Percentiles rank a stretch among this genome's conserved stretches.
Evolutionary conservation across 2,329 filamentous ascomycete genomes (phyloP).

Genomic region (Chaetomium sp.): DNA sequence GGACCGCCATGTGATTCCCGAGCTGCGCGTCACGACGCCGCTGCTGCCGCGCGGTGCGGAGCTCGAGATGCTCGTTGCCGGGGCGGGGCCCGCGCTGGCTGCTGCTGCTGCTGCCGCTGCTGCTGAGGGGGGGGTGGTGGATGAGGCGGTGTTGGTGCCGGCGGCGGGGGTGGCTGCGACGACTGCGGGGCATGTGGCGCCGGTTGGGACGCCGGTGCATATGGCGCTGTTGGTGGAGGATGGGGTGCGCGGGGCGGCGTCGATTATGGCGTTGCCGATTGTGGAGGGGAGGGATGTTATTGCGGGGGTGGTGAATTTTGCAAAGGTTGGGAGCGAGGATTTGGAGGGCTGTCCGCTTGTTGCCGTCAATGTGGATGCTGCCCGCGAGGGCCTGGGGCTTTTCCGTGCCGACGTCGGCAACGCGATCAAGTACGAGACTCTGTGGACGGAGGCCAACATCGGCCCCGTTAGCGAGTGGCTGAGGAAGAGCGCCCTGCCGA

Average conservation of each 20-base stretch:
- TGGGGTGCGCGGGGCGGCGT: constrained; percentile 68
- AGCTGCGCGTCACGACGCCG: constrained; percentile 65
- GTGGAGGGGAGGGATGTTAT: constrained; percentile 47
- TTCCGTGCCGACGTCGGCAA: constrained; percentile 72
- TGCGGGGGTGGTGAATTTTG: constrained; percentile 59
- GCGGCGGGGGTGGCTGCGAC: constrained; percentile 69
- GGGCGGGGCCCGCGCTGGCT: constrained; percentile 50
- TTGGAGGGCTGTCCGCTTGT: constrained; percentile 56
- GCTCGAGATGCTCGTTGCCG: constrained; percentile 64
- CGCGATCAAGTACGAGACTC: constrained; percentile 69
- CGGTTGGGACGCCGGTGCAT: constrained; percentile 81
- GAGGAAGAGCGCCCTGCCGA: constrained; percentile 48
- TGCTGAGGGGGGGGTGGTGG: constrained; percentile 41
- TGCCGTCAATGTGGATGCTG: constrained; percentile 65
- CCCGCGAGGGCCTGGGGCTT: constrained; percentile 62
- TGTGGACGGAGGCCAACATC: constrained; percentile 74
- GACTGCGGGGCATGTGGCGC: constrained; percentile 63
- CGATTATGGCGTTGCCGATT: constrained; percentile 49
- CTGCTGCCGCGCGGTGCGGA: constrained; percentile 58
- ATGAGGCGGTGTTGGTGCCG: constrained; percentile 73
- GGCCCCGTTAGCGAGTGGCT: constrained; percentile 69
- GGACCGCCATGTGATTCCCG: constrained; percentile 48
- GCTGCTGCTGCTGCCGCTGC: constrained; percentile 31
- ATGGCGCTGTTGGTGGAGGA: constrained; percentile 73
- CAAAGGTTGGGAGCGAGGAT: constrained; percentile 28